Evolutionary conservation across 306 rosid genomes (phyloP).

Genomic region (Pterocarpus macrocarpus): DNA sequence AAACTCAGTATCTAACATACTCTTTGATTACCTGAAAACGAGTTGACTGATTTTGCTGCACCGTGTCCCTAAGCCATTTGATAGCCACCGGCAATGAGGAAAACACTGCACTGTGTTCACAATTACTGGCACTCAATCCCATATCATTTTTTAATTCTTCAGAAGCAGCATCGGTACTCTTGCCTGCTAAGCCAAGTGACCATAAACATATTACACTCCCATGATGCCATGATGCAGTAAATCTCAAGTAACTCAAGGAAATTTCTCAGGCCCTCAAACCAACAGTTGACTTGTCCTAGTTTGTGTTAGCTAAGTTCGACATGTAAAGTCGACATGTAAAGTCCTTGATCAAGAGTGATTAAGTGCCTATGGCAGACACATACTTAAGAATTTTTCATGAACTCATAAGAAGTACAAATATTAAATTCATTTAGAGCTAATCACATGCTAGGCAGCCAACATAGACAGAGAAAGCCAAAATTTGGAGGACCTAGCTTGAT

Average conservation of each 20-base stretch:
- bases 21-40: constrained; percentile 75
- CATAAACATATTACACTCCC: constrained; percentile 4
- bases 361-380: no score
- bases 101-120: constrained; percentile 82
- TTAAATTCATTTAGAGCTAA: no score
- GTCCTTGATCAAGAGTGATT: no score
- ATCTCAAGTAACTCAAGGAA: neutral
- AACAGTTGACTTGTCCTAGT: neutral
- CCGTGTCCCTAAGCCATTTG: constrained; percentile 84
- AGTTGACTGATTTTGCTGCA: constrained; percentile 65
- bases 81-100: constrained; percentile 80
- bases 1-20: neutral
- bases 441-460: neutral
- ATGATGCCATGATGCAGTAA: neutral
- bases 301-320: neutral
- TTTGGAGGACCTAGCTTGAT: constrained; percentile 15
- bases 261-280: constrained; percentile 1
- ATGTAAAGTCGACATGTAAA: neutral
- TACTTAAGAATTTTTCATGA: no score
- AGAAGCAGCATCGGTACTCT: constrained; percentile 43
- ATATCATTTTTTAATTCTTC: constrained; percentile 67
- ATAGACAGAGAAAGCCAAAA: constrained; percentile 11
- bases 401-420: no score
- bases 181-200: constrained; percentile 50
- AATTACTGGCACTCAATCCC: constrained; percentile 63